phyloP scores from a whole-genome alignment of 495 filamentous ascomycete genomes.

The Hypoxylon subgilvum region DNA sequence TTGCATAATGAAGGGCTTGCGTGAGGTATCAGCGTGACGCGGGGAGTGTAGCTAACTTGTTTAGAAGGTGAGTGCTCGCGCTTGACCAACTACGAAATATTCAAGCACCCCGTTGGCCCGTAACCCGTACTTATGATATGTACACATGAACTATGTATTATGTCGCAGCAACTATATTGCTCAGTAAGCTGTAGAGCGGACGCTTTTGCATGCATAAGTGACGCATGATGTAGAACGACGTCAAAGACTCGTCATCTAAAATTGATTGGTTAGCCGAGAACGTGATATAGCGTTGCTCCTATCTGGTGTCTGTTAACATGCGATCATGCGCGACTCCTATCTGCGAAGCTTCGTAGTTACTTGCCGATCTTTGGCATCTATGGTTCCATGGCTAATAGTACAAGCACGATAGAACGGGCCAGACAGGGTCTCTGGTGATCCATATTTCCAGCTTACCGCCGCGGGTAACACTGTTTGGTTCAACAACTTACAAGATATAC shows the following conservation, averaged over 20 bases:
- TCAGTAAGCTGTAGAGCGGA: not conserved
- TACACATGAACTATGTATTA: not conserved
- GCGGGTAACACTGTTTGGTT: too few relatives aligned
- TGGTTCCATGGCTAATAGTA: too few relatives aligned
- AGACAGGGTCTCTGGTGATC: too few relatives aligned
- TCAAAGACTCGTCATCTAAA: not conserved
- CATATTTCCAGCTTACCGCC: too few relatives aligned
- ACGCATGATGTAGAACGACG: not conserved
- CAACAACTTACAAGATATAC: too few relatives aligned
- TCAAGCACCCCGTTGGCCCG: too few relatives aligned
- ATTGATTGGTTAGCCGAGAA: not conserved
- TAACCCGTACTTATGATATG: not conserved
- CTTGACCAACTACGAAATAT: too few relatives aligned
- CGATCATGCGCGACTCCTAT: not conserved
- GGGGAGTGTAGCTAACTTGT: not conserved
- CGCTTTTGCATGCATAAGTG: not conserved
- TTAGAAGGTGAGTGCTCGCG: not conserved
- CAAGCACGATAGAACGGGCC: too few relatives aligned
- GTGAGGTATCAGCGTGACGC: not conserved
- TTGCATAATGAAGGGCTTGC: constrained; percentile 20
- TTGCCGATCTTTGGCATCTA: too few relatives aligned
- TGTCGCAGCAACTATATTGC: not conserved
- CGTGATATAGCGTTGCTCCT: not conserved
- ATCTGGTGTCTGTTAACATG: not conserved
- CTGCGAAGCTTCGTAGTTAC: not conserved